Evolutionary conservation across 176 grass and related monocot genomes (phyloP).

Genomic region (Microstegium vimineum): DNA sequence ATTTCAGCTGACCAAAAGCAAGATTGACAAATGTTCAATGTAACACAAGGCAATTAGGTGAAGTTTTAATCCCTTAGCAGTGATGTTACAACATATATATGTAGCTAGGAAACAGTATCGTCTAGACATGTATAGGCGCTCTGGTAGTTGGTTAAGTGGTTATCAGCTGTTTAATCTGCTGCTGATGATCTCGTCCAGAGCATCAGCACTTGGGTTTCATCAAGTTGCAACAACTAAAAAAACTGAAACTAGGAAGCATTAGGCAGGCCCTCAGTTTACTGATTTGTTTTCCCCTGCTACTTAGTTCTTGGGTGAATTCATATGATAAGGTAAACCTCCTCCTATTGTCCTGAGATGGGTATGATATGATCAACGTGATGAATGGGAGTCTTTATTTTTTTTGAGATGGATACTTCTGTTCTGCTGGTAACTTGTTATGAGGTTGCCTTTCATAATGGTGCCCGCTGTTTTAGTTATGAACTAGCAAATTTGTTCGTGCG

Average conservation of each 20-base stretch:
- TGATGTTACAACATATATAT: slow-evolving; percentile 6
- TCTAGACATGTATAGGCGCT: slow-evolving; percentile 1
- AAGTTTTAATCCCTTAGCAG: neutral
- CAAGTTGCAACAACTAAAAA: neutral
- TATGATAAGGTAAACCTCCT: neutral
- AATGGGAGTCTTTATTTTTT: neutral
- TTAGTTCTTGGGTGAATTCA: neutral
- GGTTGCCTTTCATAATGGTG: neutral
- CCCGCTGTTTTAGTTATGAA: too few relatives aligned
- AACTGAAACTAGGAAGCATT: neutral
- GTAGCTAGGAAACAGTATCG: neutral
- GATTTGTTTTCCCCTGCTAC: neutral
- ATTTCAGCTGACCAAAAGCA: slow-evolving; percentile 84
- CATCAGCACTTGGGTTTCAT: neutral
- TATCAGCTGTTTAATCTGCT: neutral
- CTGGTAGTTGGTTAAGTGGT: neutral
- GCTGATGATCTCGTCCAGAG: neutral
- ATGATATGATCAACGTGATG: neutral
- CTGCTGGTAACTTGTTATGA: neutral
- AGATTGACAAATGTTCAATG: slow-evolving; percentile 53
- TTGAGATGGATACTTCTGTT: neutral
- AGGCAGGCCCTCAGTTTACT: neutral
- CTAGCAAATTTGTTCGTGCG: too few relatives aligned
- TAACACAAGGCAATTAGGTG: slow-evolving; percentile 20
- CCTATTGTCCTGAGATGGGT: neutral